Conservation (phyloP, 306 rosid genomes). For the Quercus rubra region DNA sequence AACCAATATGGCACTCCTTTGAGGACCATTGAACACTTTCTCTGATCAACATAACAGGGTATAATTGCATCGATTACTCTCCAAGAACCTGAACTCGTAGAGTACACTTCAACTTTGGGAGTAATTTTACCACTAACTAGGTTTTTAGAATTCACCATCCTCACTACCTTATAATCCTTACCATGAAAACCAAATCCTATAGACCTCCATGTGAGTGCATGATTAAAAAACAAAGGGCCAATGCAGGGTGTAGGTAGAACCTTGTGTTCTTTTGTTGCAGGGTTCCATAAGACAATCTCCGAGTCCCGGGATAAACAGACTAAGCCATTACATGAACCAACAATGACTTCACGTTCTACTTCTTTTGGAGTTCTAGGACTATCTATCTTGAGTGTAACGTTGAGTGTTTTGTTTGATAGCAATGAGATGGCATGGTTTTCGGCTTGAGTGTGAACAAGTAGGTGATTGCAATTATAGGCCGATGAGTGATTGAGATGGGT, state of each 20-base stretch:
- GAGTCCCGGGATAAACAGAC: background rate
- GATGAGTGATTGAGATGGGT: background rate
- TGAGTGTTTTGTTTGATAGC: background rate
- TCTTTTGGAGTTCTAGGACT: background rate
- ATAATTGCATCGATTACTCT: background rate
- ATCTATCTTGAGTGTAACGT: background rate
- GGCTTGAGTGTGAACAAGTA: background rate
- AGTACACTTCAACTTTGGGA: background rate
- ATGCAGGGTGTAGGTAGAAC: background rate
- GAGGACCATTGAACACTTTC: background rate
- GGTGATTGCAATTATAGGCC: background rate
- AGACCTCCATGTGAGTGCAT: background rate
- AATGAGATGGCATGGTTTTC: background rate
- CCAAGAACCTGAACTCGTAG: background rate
- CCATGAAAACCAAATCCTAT: constrained; percentile 3
- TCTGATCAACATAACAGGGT: background rate
- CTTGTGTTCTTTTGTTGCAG: background rate
- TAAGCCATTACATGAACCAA: constrained; percentile 8
- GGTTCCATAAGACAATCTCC: constrained; percentile 1
- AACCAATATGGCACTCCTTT: constrained; percentile 13
- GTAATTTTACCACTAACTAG: background rate
- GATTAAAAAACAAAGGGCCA: background rate
- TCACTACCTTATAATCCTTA: background rate
- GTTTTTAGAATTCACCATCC: background rate
- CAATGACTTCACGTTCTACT: background rate